A percentile compares a stretch with the other conserved stretches of the same genome.
These are phyloP conservation scores for Coemansia sp. DNA, from an alignment of 192 early-diverging fungal species.

Conservation along the genomic window DNA sequence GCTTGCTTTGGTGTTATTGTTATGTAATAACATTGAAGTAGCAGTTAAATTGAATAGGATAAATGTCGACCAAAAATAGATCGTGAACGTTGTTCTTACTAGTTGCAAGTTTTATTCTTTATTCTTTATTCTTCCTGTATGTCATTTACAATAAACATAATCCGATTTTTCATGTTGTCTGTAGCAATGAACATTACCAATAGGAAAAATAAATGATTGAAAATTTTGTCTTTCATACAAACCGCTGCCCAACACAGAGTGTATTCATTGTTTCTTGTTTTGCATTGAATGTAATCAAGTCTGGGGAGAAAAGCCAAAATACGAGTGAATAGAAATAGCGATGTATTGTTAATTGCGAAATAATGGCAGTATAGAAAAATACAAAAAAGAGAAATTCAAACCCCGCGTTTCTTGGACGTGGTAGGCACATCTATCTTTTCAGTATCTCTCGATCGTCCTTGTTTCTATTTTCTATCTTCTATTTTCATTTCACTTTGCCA, in stretches of 20 bases:
- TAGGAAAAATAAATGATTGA: too few species aligned
- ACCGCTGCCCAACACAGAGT: too few species aligned
- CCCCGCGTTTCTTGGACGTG: not conserved
- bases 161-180: too few species aligned
- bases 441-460: constrained; percentile 1
- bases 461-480: too few species aligned
- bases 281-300: too few species aligned
- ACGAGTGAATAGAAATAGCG: not conserved
- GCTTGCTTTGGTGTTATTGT: not conserved
- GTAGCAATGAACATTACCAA: too few species aligned
- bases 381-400: not conserved
- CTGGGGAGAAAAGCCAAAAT: too few species aligned
- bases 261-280: too few species aligned
- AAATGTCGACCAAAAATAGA: not conserved
- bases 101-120: not conserved
- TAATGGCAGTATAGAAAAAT: not conserved
- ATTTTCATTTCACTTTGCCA: too few species aligned
- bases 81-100: not conserved
- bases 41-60: not conserved
- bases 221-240: too few species aligned
- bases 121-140: too few species aligned
- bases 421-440: not conserved
- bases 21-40: not conserved
- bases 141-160: too few species aligned
- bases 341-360: not conserved